These are phyloP conservation scores for Phlebopus sp. DNA, from an alignment of 1,284 basidiomycete species.

Conservation along the genomic window DNA sequence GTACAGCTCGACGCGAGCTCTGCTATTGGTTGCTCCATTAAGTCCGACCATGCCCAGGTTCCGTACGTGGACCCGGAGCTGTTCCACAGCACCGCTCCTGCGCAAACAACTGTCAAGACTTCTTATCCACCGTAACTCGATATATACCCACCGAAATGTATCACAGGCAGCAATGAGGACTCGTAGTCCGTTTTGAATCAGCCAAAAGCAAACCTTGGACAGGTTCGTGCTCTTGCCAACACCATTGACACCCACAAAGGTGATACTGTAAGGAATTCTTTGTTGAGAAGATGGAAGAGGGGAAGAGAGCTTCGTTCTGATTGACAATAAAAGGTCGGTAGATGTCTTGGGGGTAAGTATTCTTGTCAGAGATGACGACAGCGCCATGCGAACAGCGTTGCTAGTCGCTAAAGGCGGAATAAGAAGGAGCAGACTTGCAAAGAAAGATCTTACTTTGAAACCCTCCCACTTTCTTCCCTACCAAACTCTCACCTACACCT, in stretches of 20 bases:
- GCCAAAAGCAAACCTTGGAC: constrained; percentile 98
- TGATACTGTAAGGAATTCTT: constrained; percentile 87
- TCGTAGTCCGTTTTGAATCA: constrained; percentile 90
- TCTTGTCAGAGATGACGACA: constrained; percentile 86
- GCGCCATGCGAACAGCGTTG: constrained; percentile 78
- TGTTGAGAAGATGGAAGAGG: constrained; percentile 69
- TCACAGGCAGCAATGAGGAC: constrained; percentile 99
- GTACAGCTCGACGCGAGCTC: constrained; percentile 85
- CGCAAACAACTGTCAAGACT: background rate
- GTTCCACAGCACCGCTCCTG: constrained; percentile 95
- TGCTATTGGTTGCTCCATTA: constrained; percentile 64
- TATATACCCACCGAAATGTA: constrained; percentile 75
- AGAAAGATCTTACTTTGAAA: constrained; percentile 66
- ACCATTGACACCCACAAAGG: constrained; percentile 99
- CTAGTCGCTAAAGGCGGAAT: constrained; percentile 61
- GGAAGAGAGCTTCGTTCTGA: constrained; percentile 70
- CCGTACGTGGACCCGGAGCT: constrained; percentile 93
- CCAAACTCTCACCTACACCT: constrained; percentile 82
- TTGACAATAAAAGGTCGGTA: constrained; percentile 87
- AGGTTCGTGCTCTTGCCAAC: constrained; percentile 99
- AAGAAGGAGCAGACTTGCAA: constrained; percentile 5
- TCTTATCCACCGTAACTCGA: background rate
- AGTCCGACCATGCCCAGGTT: constrained; percentile 89
- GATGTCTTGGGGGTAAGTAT: constrained; percentile 96
- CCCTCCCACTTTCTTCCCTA: constrained; percentile 88